Conservation (phyloP, 345 rosid genomes). For the Chamaenerion angustifolium region DNA sequence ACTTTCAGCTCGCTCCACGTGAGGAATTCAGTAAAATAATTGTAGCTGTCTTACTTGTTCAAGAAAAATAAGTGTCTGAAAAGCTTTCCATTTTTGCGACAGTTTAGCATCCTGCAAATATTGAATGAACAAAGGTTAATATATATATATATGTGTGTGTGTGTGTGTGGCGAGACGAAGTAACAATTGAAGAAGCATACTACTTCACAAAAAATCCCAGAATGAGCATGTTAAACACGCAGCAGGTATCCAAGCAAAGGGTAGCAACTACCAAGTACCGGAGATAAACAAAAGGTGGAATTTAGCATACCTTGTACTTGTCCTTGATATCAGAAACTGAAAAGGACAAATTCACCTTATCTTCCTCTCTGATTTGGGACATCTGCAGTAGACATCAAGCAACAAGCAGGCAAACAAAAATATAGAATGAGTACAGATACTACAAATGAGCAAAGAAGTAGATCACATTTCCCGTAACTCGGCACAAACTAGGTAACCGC, state of each 20-base stretch:
- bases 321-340: constrained; percentile 52
- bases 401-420: not conserved
- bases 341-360: constrained; percentile 23
- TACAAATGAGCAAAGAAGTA: not conserved
- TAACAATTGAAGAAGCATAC: not conserved
- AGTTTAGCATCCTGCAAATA: constrained; percentile 46
- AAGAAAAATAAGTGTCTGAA: constrained; percentile 69
- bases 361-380: constrained; percentile 22
- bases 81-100: constrained; percentile 86
- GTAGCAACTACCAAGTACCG: not conserved
- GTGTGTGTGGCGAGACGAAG: not conserved
- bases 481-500: too few relatives aligned
- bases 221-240: too few relatives aligned
- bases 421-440: not conserved
- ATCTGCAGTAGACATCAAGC: constrained; percentile 16
- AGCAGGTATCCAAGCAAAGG: too few relatives aligned
- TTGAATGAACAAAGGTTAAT: not conserved
- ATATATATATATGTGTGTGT: not conserved
- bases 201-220: too few relatives aligned
- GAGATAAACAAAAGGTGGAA: constrained; percentile 1
- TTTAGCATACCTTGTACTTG: constrained; percentile 46
- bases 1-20: not conserved
- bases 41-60: constrained; percentile 43
- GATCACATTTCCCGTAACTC: not conserved
- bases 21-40: not conserved